These are phyloP conservation scores for Peniophora sp. DNA, from an alignment of 1,284 basidiomycete genomes.

Conservation along the genomic window DNA sequence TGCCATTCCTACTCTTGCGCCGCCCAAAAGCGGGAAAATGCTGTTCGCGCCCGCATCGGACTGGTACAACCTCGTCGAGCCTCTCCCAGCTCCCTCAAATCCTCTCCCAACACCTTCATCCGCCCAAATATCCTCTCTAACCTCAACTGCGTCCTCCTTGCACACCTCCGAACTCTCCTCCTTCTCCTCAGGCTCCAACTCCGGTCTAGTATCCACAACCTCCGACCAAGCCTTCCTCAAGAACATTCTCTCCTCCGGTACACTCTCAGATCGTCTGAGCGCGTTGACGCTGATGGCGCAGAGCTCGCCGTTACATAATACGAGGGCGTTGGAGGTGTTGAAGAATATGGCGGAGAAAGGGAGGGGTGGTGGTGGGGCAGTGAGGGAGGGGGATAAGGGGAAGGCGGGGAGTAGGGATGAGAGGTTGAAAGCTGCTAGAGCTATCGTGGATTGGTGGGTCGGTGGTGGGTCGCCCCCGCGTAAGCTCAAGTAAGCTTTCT, in stretches of 20 bases:
- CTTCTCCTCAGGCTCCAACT: slow-evolving; percentile 27
- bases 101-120: slow-evolving; percentile 28
- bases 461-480: slow-evolving; percentile 77
- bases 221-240: slow-evolving; percentile 79
- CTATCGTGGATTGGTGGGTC: slow-evolving; percentile 95
- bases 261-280: slow-evolving; percentile 89
- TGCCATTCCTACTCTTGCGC: neutral
- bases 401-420: slow-evolving; percentile 56
- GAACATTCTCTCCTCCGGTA: slow-evolving; percentile 81
- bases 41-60: slow-evolving; percentile 45
- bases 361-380: slow-evolving; percentile 53
- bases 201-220: slow-evolving; percentile 30
- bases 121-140: slow-evolving; percentile 35
- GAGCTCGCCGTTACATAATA: slow-evolving; percentile 86
- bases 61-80: slow-evolving; percentile 47
- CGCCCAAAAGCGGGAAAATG: slow-evolving; percentile 7
- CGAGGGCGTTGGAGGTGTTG: slow-evolving; percentile 72
- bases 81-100: slow-evolving; percentile 17
- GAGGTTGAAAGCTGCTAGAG: slow-evolving; percentile 82
- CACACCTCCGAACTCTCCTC: slow-evolving; percentile 48
- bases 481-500: slow-evolving; percentile 68
- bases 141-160: slow-evolving; percentile 41
- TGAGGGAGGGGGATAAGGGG: slow-evolving; percentile 8
- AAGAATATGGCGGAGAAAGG: slow-evolving; percentile 74
- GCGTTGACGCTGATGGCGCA: slow-evolving; percentile 90